Evolutionary conservation across 164 flowering plant genomes (phyloP), one percentile per base, ranked within the genome.

Genomic region (Kingdonia uniflora): DNA sequence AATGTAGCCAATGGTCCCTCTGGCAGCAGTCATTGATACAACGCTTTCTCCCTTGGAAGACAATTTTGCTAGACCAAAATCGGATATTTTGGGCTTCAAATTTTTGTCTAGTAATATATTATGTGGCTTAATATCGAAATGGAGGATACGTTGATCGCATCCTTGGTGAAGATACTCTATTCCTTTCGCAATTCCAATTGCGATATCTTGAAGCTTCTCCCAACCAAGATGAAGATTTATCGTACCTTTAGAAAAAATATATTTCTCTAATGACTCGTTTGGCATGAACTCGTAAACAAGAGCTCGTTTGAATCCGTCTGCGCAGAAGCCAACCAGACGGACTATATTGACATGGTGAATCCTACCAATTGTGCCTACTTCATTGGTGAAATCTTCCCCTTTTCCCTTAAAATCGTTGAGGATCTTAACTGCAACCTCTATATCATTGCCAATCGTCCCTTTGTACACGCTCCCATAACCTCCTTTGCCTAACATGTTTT

Each of bases 81-180:
- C 71, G 20, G 74, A 61, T 12, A 75, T 69, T 57, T 75, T 75
- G 1, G 76, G 76, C 12, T 57, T 41, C 7, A 69, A 64, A 3
- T 62, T 50, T 6, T 68, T 61, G 39, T 71, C 74, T 7, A 75
- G 54, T 5, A 71, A 62, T 54, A 71, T 70, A 50, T 70, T 70
- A 33, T 65, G 74, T 50, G 76, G 78, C 43, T 74, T 74, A 33
- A 75, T 72, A 51, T 70, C 80, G 33, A 76, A 76, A 48, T 72
- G 76, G 12, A 72, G 29, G 15, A 53, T 53, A 1, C 21, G 16
- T 0, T n/a, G 14, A 25, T 14, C 41, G 20, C 45, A 53, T 38
- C 38, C 52, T 2, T 19, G 2, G 29, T 49, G 52, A 33, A 49
- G 23, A 10, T 49, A 49, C 11, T 25, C 39, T 26, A 49, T 7